Conservation (phyloP, 768 basidiomycete genomes). For the Rhodotorula taiwanensis region DNA sequence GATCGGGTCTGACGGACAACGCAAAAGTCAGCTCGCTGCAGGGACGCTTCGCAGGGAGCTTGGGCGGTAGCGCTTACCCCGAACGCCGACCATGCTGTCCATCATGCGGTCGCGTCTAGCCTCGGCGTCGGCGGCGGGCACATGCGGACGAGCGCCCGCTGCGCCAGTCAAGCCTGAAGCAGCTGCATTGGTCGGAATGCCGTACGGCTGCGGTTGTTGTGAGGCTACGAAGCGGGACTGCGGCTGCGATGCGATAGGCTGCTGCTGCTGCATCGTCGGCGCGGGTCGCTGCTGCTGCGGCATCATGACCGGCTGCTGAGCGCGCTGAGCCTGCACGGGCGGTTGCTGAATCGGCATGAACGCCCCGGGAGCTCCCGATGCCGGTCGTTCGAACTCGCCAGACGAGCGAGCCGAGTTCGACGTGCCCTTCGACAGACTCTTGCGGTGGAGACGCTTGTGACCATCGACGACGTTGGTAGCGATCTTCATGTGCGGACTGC, state of each 20-base stretch:
- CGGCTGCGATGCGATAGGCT: neutral
- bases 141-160: neutral
- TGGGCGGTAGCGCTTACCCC: too few relatives aligned
- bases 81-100: constrained; percentile 9
- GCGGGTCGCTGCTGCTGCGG: neutral
- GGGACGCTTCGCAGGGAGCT: too few relatives aligned
- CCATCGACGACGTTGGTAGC: constrained; percentile 13
- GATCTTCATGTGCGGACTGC: constrained; percentile 24
- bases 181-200: neutral
- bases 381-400: neutral
- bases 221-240: too few relatives aligned
- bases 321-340: neutral
- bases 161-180: neutral
- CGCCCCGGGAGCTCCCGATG: neutral
- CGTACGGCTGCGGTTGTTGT: too few relatives aligned
- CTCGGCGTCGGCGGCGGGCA: constrained; percentile 2
- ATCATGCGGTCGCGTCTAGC: constrained; percentile 22
- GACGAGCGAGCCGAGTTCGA: neutral
- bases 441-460: constrained; percentile 26
- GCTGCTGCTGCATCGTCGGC: neutral
- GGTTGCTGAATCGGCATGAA: neutral
- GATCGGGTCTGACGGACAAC: constrained; percentile 1
- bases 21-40: too few relatives aligned
- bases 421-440: constrained; percentile 2
- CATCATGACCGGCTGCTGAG: neutral